Percentiles rank a stretch among this genome's conserved stretches.
These are phyloP conservation scores for Cylindricascospora bacillispora DNA, from an alignment of 1,139 yeast genomes.

Conservation along the genomic window DNA sequence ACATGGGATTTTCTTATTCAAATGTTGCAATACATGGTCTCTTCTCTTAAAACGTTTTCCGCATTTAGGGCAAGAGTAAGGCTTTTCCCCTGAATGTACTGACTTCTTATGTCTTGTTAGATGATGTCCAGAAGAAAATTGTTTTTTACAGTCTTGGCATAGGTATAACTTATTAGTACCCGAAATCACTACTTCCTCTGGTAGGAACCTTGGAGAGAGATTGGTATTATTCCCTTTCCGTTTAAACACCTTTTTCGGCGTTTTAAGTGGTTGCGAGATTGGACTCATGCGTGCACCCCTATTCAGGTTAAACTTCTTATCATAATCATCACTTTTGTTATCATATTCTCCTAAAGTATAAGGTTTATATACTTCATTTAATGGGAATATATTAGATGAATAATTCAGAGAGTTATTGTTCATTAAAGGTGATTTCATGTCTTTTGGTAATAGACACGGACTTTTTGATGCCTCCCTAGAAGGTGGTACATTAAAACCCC, in stretches of 20 bases:
- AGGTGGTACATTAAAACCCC: constrained; percentile 16
- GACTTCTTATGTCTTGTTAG: constrained; percentile 24
- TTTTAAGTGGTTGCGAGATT: background rate
- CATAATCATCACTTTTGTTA: background rate
- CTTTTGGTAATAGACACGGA: constrained; percentile 12
- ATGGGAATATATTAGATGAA: too few species aligned
- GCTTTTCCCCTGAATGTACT: constrained; percentile 24
- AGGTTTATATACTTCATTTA: too few species aligned
- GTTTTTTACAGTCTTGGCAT: constrained; percentile 19
- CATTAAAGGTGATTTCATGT: constrained; percentile 11
- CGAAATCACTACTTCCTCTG: constrained; percentile 1
- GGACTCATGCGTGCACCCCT: constrained; percentile 1
- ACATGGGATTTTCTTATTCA: constrained; percentile 23
- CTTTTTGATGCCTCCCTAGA: constrained; percentile 18
- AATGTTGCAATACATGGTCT: constrained; percentile 25
- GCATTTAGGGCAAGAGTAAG: constrained; percentile 24
- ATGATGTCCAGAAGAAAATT: constrained; percentile 24
- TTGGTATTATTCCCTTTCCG: too few species aligned
- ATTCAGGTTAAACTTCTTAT: constrained; percentile 1
- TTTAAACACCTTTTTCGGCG: background rate
- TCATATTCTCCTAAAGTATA: too few species aligned
- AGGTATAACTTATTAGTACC: constrained; percentile 12
- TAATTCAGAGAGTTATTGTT: constrained; percentile 9
- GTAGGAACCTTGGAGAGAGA: constrained; percentile 1
- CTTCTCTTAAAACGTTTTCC: constrained; percentile 24